Evolutionary conservation across 1,284 basidiomycete species (phyloP), one percentile per base, ranked within the genome.

Genomic region (Marasmius oreades): DNA sequence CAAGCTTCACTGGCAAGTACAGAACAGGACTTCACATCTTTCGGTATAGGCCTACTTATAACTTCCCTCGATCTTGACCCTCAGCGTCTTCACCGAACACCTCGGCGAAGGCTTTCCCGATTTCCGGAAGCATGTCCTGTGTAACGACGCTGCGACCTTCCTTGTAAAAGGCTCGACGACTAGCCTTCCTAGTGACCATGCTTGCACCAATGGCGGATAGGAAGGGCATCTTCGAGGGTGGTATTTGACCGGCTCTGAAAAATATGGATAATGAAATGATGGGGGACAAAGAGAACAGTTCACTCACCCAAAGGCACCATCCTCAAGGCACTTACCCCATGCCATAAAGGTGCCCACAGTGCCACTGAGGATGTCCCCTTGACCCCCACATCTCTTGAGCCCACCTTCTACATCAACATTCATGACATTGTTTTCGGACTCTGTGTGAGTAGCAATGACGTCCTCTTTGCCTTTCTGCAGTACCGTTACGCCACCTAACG

Each of bases 351-450:
- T 85, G 0, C 94, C 95, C 6, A 94, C 87, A 37, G 82, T 81
- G 5, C 96, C 96, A 62, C 88, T 90, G 53, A 99, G 72, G 47
- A 99, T 86, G 71, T 99, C 96, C 0, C 96, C 96, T 70, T 98
- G 96, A 1, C 95, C 95, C 20, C 96, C 96, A 64, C 94, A 95
- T 53, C 96, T 79, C 74, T 97, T 97, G 62, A 94, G 68, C 1
- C 94, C 93, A 2, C 96, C 96, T 55, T 82, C 74, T 0, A 79
- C 73, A 60, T 91, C 86, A 28, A 91, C 82, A 58, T 80, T 78
- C 11, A 93, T 69, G 1, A 84, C 78, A 64, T 88, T 83, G 52
- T 75, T 74, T 53, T 77, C 73, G 36, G 69, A 74, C 66, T 78
- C 77, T 61, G 85, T 85, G 68, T 90, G 83, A 6, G 81, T 77